These are phyloP conservation scores for Blastocystis sp. DNA, from an alignment of 352 stramenopile genomes.

Conservation along the genomic window DNA sequence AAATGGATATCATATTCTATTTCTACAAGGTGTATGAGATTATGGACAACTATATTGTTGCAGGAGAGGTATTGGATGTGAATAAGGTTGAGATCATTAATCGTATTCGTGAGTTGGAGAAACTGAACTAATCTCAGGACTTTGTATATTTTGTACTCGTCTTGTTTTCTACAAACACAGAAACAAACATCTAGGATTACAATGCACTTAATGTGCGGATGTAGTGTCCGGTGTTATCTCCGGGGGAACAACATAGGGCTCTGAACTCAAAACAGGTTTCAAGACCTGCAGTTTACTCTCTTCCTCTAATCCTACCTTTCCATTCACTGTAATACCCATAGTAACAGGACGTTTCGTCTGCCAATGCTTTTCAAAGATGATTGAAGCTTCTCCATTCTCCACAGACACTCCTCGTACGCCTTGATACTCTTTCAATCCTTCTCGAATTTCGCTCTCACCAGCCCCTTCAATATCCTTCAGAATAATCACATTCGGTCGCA, in stretches of 20 bases:
- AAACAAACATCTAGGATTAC: not conserved
- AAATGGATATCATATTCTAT: conserved; percentile 90
- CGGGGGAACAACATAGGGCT: not conserved
- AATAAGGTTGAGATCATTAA: conserved; percentile 87
- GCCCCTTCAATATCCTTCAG: conserved; percentile 3
- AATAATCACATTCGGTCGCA: conserved; percentile 17
- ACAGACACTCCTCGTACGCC: not conserved
- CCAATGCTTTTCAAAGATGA: conserved; percentile 43
- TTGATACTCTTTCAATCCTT: not conserved
- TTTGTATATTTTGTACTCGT: not conserved
- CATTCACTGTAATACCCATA: not conserved
- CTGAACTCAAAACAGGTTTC: not conserved
- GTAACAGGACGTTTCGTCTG: not conserved
- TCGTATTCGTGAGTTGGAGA: conserved; percentile 85
- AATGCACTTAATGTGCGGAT: not conserved
- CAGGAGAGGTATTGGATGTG: conserved; percentile 86
- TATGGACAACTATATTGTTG: conserved; percentile 89
- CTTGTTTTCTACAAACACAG: not conserved
- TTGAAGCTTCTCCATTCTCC: not conserved
- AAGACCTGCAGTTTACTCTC: not conserved
- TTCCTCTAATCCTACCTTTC: conserved; percentile 1
- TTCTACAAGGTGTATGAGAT: conserved; percentile 92
- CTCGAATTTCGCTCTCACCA: not conserved
- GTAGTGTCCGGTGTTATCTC: not conserved
- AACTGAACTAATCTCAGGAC: conserved; percentile 72